Conservation (phyloP, 1,284 basidiomycete genomes). For the Ceratobasidium sp. region DNA sequence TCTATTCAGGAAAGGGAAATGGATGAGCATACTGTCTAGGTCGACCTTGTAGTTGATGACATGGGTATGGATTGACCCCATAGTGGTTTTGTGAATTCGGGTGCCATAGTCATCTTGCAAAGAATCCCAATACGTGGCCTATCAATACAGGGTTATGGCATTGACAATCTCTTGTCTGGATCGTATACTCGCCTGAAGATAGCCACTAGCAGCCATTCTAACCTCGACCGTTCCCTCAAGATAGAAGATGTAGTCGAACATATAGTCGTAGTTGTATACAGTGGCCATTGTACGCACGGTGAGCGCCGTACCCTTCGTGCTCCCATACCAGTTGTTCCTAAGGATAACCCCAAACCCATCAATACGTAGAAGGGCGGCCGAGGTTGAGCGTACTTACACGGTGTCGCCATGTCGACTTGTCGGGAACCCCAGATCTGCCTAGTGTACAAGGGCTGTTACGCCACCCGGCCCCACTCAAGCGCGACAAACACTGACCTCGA, state of each 20-base stretch:
- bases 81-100: slow-evolving; percentile 62
- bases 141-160: slow-evolving; percentile 52
- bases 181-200: slow-evolving; percentile 62
- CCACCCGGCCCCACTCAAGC: too few relatives aligned
- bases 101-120: slow-evolving; percentile 58
- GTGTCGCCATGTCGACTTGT: slow-evolving; percentile 59
- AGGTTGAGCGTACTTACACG: not conserved
- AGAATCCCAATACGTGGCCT: slow-evolving; percentile 44
- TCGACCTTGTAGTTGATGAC: slow-evolving; percentile 67
- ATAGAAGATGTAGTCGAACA: slow-evolving; percentile 72
- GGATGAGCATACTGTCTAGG: slow-evolving; percentile 7
- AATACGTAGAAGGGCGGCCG: slow-evolving; percentile 1
- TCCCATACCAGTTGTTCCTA: slow-evolving; percentile 37
- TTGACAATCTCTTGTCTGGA: slow-evolving; percentile 51
- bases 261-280: slow-evolving; percentile 42
- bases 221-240: slow-evolving; percentile 72
- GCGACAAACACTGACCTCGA: slow-evolving; percentile 52
- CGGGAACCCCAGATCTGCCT: slow-evolving; percentile 62
- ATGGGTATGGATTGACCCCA: slow-evolving; percentile 75
- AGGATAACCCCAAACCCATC: not conserved
- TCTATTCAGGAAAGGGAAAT: too few relatives aligned
- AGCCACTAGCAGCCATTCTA: slow-evolving; percentile 69
- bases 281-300: slow-evolving; percentile 28
- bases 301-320: slow-evolving; percentile 20
- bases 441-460: not conserved